phyloP scores from a whole-genome alignment of 139 green algal genomes.

The Spirogloea muscicola region DNA sequence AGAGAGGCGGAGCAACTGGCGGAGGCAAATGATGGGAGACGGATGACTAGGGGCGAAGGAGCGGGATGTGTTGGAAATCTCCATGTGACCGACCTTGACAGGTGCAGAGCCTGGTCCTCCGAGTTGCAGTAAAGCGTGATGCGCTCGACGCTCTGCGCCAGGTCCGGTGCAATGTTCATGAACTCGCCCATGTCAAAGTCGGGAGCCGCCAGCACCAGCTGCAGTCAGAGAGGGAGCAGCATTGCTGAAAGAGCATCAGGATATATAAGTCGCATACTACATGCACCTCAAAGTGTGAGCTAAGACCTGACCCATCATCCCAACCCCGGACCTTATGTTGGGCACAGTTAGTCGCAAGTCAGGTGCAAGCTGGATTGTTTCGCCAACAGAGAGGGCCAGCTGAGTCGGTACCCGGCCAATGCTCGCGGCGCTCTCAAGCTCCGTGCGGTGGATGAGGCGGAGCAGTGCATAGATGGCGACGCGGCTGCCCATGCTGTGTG shows the following conservation, averaged over 20 bases:
- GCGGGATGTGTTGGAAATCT: too few species aligned
- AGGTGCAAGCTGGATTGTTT: not conserved
- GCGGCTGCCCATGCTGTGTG: conserved; percentile 26
- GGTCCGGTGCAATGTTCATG: not conserved
- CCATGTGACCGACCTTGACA: conserved; percentile 13
- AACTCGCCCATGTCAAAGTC: conserved; percentile 37
- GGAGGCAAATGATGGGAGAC: too few species aligned
- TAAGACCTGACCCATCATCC: not conserved
- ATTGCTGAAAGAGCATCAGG: not conserved
- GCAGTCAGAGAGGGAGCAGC: not conserved
- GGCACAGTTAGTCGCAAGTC: not conserved
- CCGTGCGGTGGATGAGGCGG: not conserved
- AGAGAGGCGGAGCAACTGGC: too few species aligned
- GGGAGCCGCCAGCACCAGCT: conserved; percentile 24
- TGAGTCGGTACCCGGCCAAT: conserved; percentile 5
- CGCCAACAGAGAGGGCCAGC: not conserved
- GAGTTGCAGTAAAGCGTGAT: conserved; percentile 26
- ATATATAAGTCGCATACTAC: not conserved
- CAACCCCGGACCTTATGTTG: not conserved
- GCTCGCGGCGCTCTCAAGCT: not conserved
- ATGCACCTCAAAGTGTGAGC: not conserved
- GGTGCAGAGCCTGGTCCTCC: conserved; percentile 27
- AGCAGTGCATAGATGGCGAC: conserved; percentile 11
- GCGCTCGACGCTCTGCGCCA: not conserved
- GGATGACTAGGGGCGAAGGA: too few species aligned